These are phyloP conservation scores for Fusarium foetens DNA, from an alignment of 2,329 filamentous ascomycete species.

Conservation along the genomic window DNA sequence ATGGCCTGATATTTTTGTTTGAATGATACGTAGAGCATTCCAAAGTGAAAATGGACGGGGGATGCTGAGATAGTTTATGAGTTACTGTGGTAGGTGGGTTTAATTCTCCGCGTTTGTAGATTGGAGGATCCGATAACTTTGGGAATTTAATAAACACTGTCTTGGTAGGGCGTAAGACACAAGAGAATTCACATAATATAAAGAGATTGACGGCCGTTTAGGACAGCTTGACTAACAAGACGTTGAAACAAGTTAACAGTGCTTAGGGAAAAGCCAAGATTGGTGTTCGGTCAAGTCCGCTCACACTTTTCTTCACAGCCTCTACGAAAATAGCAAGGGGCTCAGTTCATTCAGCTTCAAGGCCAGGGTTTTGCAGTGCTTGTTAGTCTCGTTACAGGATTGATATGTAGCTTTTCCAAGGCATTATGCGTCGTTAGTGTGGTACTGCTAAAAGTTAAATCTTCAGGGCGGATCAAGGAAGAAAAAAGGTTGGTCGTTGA, in stretches of 20 bases:
- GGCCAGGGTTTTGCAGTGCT: background rate
- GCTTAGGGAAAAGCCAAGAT: slow-evolving; percentile 17
- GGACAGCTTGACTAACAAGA: background rate
- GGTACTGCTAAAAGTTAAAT: slow-evolving; percentile 15
- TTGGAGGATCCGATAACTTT: background rate
- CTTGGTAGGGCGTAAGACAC: background rate
- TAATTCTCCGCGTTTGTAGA: slow-evolving; percentile 19
- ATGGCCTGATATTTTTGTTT: slow-evolving; percentile 19
- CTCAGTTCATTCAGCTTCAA: background rate
- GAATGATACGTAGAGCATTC: slow-evolving; percentile 3
- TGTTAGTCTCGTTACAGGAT: background rate
- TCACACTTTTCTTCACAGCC: slow-evolving; percentile 4
- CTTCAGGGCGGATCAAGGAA: background rate
- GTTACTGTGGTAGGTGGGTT: background rate
- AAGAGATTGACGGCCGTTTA: background rate
- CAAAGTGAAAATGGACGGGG: slow-evolving; percentile 7
- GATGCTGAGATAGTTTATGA: background rate
- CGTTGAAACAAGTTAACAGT: background rate
- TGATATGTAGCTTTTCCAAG: slow-evolving; percentile 24
- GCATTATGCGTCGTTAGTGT: slow-evolving; percentile 21
- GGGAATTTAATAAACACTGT: background rate
- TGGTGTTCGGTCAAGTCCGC: slow-evolving; percentile 25
- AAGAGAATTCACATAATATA: background rate
- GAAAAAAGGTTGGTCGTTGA: slow-evolving; percentile 11
- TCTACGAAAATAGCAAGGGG: slow-evolving; percentile 23